Evolutionary conservation across 139 green algal genomes (phyloP).

Genomic region (Micractinium conductrix): DNA sequence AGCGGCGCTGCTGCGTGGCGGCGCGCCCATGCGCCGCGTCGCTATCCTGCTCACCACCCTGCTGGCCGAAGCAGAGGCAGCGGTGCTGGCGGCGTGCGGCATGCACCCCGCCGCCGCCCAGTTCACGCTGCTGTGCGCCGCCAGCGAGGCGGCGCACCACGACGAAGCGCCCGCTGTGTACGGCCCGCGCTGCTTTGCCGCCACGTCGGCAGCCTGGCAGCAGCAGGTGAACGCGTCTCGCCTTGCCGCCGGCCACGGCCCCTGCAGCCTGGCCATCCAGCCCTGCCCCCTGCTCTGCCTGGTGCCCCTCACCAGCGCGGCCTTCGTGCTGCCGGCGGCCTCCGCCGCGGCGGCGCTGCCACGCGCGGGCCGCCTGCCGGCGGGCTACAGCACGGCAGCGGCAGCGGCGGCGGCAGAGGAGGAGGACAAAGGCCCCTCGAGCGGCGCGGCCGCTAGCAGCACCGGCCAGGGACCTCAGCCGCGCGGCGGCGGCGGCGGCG

Average conservation of each 20-base stretch:
- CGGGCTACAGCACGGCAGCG: constrained; percentile 5
- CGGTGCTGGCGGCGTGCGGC: neutral
- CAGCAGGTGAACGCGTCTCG: constrained; percentile 9
- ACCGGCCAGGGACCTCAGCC: neutral
- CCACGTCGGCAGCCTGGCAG: neutral
- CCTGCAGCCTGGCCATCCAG: constrained; percentile 35
- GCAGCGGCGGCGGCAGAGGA: constrained; percentile 1
- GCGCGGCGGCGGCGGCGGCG: neutral
- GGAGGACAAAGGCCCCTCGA: no score
- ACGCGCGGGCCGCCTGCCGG: constrained; percentile 16
- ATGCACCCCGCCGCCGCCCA: neutral
- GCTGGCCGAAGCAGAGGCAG: constrained; percentile 22
- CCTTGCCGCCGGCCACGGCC: neutral
- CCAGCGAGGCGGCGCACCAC: constrained; percentile 17
- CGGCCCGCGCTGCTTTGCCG: constrained; percentile 15
- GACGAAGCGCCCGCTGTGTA: constrained; percentile 14
- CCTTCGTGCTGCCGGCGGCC: constrained; percentile 69
- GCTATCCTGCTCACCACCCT: constrained; percentile 22
- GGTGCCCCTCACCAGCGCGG: constrained; percentile 45
- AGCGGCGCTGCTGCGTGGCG: neutral
- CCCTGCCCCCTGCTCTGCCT: constrained; percentile 57
- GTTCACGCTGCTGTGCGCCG: constrained; percentile 15
- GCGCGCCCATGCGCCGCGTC: neutral
- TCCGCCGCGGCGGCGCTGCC: constrained; percentile 7
- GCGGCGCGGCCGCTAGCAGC: neutral